A percentile compares a stretch with the other conserved stretches of the same genome.
Conservation (phyloP, 2,329 filamentous ascomycete species). For the Sporothrix curviconia region DNA sequence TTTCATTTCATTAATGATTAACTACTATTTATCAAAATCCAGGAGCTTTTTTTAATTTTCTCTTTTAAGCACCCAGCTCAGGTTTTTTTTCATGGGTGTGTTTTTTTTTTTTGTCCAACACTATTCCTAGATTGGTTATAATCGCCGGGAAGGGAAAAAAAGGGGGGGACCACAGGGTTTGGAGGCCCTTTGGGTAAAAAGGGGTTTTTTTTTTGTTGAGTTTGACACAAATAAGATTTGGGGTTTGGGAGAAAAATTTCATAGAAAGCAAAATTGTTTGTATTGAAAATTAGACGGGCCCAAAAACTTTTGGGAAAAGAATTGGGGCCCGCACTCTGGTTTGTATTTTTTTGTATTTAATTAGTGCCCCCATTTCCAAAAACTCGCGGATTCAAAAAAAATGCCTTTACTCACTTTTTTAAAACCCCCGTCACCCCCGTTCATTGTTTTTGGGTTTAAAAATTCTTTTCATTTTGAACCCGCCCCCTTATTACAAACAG, state of each 20-base stretch:
- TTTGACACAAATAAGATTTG: too few relatives aligned
- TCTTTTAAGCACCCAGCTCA: neutral
- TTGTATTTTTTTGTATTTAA: too few relatives aligned
- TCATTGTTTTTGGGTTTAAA: neutral
- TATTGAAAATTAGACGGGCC: too few relatives aligned
- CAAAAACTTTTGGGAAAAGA: too few relatives aligned
- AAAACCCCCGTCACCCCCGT: neutral
- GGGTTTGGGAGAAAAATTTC: too few relatives aligned
- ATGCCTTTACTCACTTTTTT: neutral
- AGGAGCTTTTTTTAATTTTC: too few relatives aligned
- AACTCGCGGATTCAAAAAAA: neutral
- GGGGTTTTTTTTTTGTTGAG: too few relatives aligned
- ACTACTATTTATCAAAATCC: too few relatives aligned
- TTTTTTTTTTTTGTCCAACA: neutral
- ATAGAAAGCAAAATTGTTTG: too few relatives aligned
- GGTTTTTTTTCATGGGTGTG: neutral
- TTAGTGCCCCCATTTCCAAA: neutral
- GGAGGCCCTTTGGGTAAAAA: too few relatives aligned
- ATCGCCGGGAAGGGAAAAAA: neutral
- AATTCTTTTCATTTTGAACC: neutral
- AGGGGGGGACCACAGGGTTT: too few relatives aligned
- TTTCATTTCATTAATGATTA: neutral
- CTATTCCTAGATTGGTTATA: neutral
- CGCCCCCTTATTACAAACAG: conserved; percentile 7
- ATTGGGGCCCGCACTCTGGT: too few relatives aligned